Conservation (phyloP, 306 rosid genomes). For the Rosa chinensis region DNA sequence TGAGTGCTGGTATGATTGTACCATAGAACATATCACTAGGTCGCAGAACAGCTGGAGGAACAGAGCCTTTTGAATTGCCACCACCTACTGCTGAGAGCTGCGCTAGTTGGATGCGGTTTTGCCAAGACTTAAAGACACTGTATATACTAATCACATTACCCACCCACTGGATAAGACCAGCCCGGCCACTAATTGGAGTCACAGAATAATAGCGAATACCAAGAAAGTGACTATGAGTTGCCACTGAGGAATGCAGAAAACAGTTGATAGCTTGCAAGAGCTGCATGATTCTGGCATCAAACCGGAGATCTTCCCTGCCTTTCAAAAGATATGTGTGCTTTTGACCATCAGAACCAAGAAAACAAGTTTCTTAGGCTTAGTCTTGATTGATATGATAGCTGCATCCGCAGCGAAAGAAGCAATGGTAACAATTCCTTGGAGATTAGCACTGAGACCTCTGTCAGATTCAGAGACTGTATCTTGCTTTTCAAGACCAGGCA, state of each 20-base stretch:
- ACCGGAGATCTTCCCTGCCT: conserved; percentile 96
- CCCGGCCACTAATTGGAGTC: conserved; percentile 96
- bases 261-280: conserved; percentile 87
- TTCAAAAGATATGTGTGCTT: conserved; percentile 88
- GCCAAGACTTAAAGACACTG: conserved; percentile 95
- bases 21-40: conserved; percentile 99
- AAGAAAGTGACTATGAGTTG: conserved; percentile 68
- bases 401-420: conserved; percentile 78
- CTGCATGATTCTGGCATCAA: conserved; percentile 98
- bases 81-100: conserved; percentile 59
- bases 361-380: conserved; percentile 87
- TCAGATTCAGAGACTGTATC: conserved; percentile 57
- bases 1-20: conserved; percentile 96
- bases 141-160: conserved; percentile 84
- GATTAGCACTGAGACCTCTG: conserved; percentile 43
- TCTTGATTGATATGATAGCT: conserved; percentile 83
- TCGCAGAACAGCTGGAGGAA: conserved; percentile 87
- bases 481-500: conserved; percentile 96
- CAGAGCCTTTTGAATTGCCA: conserved; percentile 64
- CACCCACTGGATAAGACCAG: conserved; percentile 97
- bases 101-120: conserved; percentile 74
- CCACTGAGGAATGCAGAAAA: conserved; percentile 74
- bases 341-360: conserved; percentile 91
- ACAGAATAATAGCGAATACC: conserved; percentile 90
- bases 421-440: conserved; percentile 74